Base-by-base conservation (phyloP, 1,284 basidiomycete species). In the Papiliotrema flavescens region DNA sequence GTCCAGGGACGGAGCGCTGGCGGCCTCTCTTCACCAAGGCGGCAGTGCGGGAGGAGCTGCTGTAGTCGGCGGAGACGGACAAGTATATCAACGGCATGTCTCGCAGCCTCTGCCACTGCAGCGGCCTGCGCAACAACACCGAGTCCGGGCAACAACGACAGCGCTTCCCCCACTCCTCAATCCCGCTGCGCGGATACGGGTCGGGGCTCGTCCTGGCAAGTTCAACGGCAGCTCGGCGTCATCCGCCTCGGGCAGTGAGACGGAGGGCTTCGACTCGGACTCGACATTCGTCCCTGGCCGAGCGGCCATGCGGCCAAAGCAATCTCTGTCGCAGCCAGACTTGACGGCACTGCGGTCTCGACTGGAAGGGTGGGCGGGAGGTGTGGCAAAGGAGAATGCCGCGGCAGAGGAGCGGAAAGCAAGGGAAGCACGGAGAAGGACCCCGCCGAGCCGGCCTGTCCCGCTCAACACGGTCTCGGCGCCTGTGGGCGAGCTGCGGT, bases 321-420 rank as follows among this genome's bases (percentile, higher is more conserved):
- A 69, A 22, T 69, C 68, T 19, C 54, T 56, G 4, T 71, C 69
- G 32, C 73, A 75, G 53, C 73, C 73, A 0, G 70, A 75, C 51
- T 53, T 75, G 35, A 59, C 60, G 7, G 68, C 62, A 3, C 51
- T 75, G 47, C 57, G 70, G 6, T 65, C 65, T n/a, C 56, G 63
- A 5, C 47, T 65, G 23, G 66, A 65, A 53, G 66, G 65, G 34
- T 70, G 70, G 69, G 69, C 51, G 28, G 59, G 59, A 22, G 55
- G 56, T 41, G 60, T 60, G 22, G 66, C 61, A 6, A 51, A 45
- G 48, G 52, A 41, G 26, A 36, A 57, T 55, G 28, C 28, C 5
- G 28, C 28, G 28, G 32, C 52, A 52, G 53, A 63, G 43, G 36
- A 41, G 44, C 34, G 49, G 40, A 23, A 22, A 44, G 51, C 55